These are phyloP conservation scores for Yarrowia osloensis DNA, from an alignment of 805 yeast genomes.

Conservation along the genomic window DNA sequence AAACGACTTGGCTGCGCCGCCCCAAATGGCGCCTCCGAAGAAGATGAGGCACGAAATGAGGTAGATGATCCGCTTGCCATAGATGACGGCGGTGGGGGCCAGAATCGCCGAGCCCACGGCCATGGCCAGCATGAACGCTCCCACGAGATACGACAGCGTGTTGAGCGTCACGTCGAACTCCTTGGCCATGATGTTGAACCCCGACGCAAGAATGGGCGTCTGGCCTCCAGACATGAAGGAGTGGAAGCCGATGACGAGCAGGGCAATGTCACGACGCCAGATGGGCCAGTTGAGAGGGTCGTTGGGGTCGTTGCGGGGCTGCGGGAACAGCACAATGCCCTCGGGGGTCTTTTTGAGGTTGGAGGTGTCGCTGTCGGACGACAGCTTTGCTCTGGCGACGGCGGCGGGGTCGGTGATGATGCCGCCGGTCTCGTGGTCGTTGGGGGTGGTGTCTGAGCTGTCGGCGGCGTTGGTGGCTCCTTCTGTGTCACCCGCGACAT, in stretches of 20 bases:
- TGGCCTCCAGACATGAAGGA: constrained; percentile 65
- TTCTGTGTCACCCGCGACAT: background rate
- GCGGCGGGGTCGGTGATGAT: background rate
- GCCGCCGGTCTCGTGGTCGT: constrained; percentile 20
- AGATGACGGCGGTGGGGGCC: constrained; percentile 58
- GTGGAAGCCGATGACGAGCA: constrained; percentile 56
- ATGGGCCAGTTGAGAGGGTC: constrained; percentile 69
- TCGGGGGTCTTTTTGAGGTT: constrained; percentile 49
- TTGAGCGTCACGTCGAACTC: constrained; percentile 50
- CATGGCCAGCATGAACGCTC: constrained; percentile 58
- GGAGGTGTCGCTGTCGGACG: constrained; percentile 9
- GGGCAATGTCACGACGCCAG: constrained; percentile 58
- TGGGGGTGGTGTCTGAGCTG: background rate
- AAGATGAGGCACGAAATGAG: constrained; percentile 52
- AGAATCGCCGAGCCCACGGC: constrained; percentile 62
- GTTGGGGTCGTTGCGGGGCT: constrained; percentile 63
- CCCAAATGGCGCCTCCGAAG: constrained; percentile 57
- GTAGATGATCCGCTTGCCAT: constrained; percentile 61
- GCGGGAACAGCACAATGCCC: constrained; percentile 60
- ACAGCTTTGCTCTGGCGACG: constrained; percentile 33
- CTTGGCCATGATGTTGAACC: constrained; percentile 46
- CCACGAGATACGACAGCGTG: constrained; percentile 55
- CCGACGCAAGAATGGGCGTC: constrained; percentile 62
- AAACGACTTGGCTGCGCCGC: constrained; percentile 52
- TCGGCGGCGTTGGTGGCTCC: no score